Evolutionary conservation across 768 basidiomycete species (phyloP), one percentile per base, ranked within the genome.

Genomic region (Macrolepiota albuminosa): DNA sequence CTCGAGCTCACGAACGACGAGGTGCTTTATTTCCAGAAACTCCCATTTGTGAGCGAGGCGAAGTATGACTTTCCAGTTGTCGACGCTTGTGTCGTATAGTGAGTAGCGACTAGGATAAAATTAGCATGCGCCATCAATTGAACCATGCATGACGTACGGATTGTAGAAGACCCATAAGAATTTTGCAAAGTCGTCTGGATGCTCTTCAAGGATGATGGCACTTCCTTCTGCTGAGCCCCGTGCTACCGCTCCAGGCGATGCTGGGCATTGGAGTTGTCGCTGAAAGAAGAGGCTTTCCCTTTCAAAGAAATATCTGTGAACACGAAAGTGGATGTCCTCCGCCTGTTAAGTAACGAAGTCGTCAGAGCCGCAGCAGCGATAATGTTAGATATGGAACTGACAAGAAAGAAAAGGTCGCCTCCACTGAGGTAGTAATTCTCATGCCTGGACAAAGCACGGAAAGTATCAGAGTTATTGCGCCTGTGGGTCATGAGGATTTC

Each of bases 141-240:
- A 58, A 18, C 16, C 14, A 54, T 21, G 45, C 56, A 54, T 54
- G 65, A 73, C 75, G 61, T 63, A 82, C 81, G 74, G 74, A 47
- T 83, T 82, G 24, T 83, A 85, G 63, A 84, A 83, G 0, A 86
- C 77, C 84, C 83, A 84, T 0, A 85, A 65, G 0, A 87, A 75
- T 2, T 72, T 72, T 7, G 76, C 75, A 56, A 82, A 79, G 10
- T 79, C 78, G 4, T 66, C 68, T 0, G 72, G 67, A 1, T 64
- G 68, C 4, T 78, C 72, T 6, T 79, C 74, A 4, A 83, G 63
- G 1, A 80, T 69, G 48, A 84, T 75, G 0, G 83, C 80, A 43
- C 71, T 75, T 0, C 60, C 59, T 54, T 79, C 78, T 1, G 70
- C 69, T 14, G 72, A 71, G 8, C 81, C 80, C 49, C 66, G 68